Evolutionary conservation across 1,284 basidiomycete species (phyloP).

Genomic region (Ceratobasidium sp.): DNA sequence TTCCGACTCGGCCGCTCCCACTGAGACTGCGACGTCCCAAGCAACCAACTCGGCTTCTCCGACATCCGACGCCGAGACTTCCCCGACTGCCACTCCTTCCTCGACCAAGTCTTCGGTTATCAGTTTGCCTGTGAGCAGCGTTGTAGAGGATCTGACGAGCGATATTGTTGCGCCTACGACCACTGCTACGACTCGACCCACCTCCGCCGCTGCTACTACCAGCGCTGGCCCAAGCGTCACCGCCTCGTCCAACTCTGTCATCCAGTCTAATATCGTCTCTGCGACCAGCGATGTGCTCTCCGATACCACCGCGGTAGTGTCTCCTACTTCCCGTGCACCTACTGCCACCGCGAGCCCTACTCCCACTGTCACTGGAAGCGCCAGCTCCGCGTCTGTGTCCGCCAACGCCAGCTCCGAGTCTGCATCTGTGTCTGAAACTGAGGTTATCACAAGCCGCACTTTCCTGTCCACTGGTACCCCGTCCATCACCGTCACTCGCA

Average conservation of each 20-base stretch:
- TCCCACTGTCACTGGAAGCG: not conserved
- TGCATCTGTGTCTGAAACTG: not conserved
- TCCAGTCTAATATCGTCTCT: not conserved
- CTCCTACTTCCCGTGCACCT: not conserved
- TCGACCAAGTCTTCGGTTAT: not conserved
- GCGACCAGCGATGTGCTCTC: not conserved
- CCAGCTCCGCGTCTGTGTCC: not conserved
- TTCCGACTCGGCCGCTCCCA: not conserved
- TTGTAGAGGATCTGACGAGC: not conserved
- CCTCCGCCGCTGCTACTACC: not conserved
- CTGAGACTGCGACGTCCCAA: not conserved
- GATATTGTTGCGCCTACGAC: not conserved
- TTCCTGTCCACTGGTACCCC: not conserved
- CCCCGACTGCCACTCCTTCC: not conserved
- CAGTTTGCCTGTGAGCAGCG: too few relatives aligned
- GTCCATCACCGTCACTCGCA: not conserved
- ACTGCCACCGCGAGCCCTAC: not conserved
- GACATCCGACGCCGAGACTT: not conserved
- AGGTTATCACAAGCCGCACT: not conserved
- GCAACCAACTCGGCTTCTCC: not conserved
- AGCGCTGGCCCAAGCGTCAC: not conserved
- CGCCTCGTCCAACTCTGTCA: not conserved
- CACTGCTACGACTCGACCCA: not conserved
- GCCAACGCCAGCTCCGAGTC: not conserved
- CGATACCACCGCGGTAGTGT: not conserved